phyloP scores from a whole-genome alignment of 1,139 yeast genomes.

The Sugiyamaella novakii region DNA sequence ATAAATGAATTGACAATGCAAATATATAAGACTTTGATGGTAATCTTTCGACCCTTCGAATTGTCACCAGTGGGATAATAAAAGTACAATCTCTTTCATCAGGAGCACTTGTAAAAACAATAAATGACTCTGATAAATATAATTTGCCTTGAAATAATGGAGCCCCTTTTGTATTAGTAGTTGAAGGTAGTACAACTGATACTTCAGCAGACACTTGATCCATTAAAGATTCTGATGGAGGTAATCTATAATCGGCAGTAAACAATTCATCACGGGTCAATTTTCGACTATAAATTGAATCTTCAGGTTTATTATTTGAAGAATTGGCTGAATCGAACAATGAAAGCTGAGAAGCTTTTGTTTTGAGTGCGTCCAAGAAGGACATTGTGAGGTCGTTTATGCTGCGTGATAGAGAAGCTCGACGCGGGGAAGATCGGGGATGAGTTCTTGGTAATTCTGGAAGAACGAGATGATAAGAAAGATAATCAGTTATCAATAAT shows the following conservation, averaged over 20 bases:
- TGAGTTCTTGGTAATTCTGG: too few relatives aligned
- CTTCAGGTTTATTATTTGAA: conserved; percentile 27
- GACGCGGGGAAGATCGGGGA: background rate
- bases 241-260: conserved; percentile 65
- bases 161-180: conserved; percentile 34
- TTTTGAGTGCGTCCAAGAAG: conserved; percentile 52
- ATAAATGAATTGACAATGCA: conserved; percentile 70
- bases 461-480: too few relatives aligned
- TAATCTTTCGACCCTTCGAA: conserved; percentile 82
- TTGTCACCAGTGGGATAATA: conserved; percentile 70
- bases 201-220: conserved; percentile 74
- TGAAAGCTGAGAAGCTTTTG: conserved; percentile 50
- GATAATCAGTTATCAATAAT: too few relatives aligned
- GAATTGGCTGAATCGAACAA: conserved; percentile 45
- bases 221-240: conserved; percentile 66
- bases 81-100: conserved; percentile 71
- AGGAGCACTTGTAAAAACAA: conserved; percentile 71
- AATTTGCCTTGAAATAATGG: conserved; percentile 58
- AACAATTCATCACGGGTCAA: conserved; percentile 66
- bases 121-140: conserved; percentile 69
- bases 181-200: conserved; percentile 49
- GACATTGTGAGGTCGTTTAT: too few relatives aligned
- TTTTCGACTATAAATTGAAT: conserved; percentile 42
- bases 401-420: too few relatives aligned
- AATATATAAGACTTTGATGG: conserved; percentile 78